Evolutionary conservation across 1,284 basidiomycete species (phyloP), one percentile per base, ranked within the genome.

Genomic region (Vanrija humicola): DNA sequence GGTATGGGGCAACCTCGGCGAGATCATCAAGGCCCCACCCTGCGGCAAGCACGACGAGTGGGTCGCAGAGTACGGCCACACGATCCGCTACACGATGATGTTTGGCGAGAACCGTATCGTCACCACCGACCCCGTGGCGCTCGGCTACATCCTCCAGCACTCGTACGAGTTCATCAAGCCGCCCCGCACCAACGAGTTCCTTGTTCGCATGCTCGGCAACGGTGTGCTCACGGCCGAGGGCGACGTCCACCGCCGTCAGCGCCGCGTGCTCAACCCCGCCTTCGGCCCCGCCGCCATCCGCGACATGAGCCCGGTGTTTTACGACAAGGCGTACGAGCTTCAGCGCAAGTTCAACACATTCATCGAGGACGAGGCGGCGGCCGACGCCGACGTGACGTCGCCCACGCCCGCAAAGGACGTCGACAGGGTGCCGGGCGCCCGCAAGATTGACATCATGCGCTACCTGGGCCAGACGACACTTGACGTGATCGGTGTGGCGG

Each of bases 121-220:
- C 72, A 82, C 83, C 18, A 80, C 79, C 44, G 86, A 88, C 70
- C 81, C 82, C 0, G 72, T 78, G 23, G 84, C 85, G 0, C 71
- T 87, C 21, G 77, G 80, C 3, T 80, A 86, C 58, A 82, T 88
- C 51, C 79, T 88, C 48, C 77, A 77, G 19, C 79, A 81, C 54
- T 78, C 82, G 1, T 84, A 87, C 65, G 78, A 82, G 38, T 87
- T 84, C 66, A 84, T 84, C 15, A 88, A 87, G 68, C 84, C 86
- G 0, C 79, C 82, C 46, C 82, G 83, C 55, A 78, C 86, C 2
- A 74, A 82, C 26, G 81, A 83, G 45, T 78, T 77, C 48, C 74
- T 88, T 42, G 82, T 58, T 2, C 61, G 65, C 43, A 67, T 76
- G 25, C 60, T 78, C 2, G 77, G 77, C 2, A 64, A 67, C 43